phyloP scores from a whole-genome alignment of 495 filamentous ascomycete species.

The Emericellopsis terricola region DNA sequence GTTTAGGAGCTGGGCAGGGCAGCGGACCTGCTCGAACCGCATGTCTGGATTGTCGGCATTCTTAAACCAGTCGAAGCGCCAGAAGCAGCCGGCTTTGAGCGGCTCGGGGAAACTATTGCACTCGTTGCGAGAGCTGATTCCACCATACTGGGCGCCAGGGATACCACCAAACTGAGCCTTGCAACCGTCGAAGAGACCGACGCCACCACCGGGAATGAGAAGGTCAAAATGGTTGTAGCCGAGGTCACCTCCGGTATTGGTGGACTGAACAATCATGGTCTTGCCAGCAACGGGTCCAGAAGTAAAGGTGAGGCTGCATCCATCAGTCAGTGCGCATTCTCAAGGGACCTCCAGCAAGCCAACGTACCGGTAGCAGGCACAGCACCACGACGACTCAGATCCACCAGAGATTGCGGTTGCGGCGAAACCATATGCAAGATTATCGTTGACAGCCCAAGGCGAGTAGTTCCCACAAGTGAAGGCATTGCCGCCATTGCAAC shows the following conservation, averaged over 20 bases:
- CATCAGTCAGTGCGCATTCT: neutral
- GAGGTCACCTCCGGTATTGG: constrained; percentile 45
- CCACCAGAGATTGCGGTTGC: constrained; percentile 35
- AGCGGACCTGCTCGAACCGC: constrained; percentile 36
- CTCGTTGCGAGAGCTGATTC: constrained; percentile 28
- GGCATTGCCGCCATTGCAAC: constrained; percentile 36
- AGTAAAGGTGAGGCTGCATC: constrained; percentile 34
- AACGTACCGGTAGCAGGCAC: constrained; percentile 39
- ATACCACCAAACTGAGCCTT: constrained; percentile 38
- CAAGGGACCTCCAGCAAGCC: neutral
- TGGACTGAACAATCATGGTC: constrained; percentile 51
- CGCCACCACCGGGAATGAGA: constrained; percentile 50
- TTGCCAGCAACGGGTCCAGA: constrained; percentile 34
- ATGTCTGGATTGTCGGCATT: constrained; percentile 43
- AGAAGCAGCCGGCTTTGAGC: constrained; percentile 46
- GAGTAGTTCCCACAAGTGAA: constrained; percentile 45
- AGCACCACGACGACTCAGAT: constrained; percentile 42
- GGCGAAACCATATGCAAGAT: constrained; percentile 42
- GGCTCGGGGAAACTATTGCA: constrained; percentile 37
- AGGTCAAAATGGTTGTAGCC: constrained; percentile 44
- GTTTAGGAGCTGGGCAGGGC: constrained; percentile 37
- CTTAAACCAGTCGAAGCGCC: constrained; percentile 50
- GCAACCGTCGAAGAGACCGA: constrained; percentile 42
- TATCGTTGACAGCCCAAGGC: constrained; percentile 43
- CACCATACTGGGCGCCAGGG: constrained; percentile 40